Conservation (phyloP, 129 eudicot species). For the Rutidosis leptorrhynchoides region DNA sequence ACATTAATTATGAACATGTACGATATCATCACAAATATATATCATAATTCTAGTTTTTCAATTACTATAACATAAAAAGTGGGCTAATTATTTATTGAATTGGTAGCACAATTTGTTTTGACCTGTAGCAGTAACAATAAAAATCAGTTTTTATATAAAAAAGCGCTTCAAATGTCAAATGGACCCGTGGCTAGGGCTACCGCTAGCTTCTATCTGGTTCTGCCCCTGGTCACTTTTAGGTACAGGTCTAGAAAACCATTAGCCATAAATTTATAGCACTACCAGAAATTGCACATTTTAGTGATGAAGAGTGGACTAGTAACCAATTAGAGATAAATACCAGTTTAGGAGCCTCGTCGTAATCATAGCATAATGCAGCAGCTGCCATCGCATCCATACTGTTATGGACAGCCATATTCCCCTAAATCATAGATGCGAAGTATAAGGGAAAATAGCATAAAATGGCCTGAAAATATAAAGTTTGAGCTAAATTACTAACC, state of each 20-base stretch:
- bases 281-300: background rate
- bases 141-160: too few relatives aligned
- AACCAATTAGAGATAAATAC: constrained; percentile 38
- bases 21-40: too few relatives aligned
- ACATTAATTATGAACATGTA: too few relatives aligned
- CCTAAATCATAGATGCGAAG: constrained; percentile 35
- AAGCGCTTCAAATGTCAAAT: too few relatives aligned
- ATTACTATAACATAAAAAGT: too few relatives aligned
- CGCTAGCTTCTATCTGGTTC: too few relatives aligned
- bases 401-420: constrained; percentile 79
- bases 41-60: too few relatives aligned
- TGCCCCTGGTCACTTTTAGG: background rate
- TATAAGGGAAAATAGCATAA: background rate
- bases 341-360: constrained; percentile 87
- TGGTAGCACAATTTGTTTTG: too few relatives aligned
- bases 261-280: background rate
- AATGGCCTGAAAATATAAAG: background rate
- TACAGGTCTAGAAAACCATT: background rate
- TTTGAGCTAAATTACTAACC: constrained; percentile 42
- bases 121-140: too few relatives aligned
- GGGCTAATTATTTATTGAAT: too few relatives aligned
- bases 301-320: constrained; percentile 1
- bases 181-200: too few relatives aligned
- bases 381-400: constrained; percentile 98
- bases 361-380: constrained; percentile 77